Evolutionary conservation across 179 eudicot species (phyloP).

Genomic region (Beta corolliflora): DNA sequence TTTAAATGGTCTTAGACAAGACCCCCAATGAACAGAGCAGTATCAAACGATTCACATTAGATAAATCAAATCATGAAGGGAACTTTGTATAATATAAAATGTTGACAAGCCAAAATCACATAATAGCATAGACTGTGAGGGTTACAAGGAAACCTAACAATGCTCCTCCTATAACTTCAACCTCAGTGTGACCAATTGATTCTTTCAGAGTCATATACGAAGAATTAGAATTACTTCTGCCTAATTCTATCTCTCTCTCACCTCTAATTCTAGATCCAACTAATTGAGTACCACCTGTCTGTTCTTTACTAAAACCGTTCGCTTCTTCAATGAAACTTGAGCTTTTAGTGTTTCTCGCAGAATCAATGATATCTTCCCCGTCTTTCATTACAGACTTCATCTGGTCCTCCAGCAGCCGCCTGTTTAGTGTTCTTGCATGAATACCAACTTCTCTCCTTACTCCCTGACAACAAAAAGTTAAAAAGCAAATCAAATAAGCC

Average conservation of each 20-base stretch:
- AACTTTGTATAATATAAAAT: not conserved
- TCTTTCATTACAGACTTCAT: constrained; percentile 29
- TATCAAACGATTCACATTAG: no score
- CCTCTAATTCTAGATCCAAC: constrained; percentile 30
- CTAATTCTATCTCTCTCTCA: constrained; percentile 28
- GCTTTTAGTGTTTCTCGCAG: constrained; percentile 29
- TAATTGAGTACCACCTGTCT: constrained; percentile 24
- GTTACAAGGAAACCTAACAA: constrained; percentile 66
- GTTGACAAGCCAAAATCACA: constrained; percentile 19
- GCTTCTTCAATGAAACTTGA: constrained; percentile 33
- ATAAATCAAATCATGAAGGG: no score
- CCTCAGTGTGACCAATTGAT: constrained; percentile 78
- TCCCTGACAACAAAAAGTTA: constrained; percentile 48
- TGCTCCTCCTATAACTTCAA: constrained; percentile 88
- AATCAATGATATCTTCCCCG: constrained; percentile 21
- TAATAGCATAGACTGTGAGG: constrained; percentile 45
- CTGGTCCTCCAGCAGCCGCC: constrained; percentile 32
- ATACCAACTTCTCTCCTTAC: constrained; percentile 88
- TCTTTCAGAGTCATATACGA: constrained; percentile 50
- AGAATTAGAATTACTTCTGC: constrained; percentile 10
- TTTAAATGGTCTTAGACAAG: no score
- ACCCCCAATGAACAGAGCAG: no score
- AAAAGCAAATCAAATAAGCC: not conserved
- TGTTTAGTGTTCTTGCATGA: constrained; percentile 81
- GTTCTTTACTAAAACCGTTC: constrained; percentile 19